These are phyloP conservation scores for Cyclanthera cordifolia DNA, from an alignment of 306 rosid genomes.

Conservation along the genomic window DNA sequence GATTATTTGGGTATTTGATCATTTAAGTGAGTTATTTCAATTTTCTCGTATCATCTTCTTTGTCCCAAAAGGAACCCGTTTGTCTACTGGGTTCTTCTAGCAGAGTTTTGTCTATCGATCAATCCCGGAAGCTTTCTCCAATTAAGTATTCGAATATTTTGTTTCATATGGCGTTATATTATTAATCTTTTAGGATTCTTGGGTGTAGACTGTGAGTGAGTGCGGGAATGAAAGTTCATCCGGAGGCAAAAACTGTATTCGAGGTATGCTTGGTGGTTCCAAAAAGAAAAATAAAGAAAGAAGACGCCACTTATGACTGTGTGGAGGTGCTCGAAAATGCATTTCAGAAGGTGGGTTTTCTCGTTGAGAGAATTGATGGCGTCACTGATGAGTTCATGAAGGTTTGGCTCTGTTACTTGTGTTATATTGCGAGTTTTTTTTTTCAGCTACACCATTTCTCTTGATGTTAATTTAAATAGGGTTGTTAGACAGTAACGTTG, in stretches of 20 bases:
- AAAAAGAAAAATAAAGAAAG: conserved; percentile 29
- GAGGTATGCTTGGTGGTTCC: conserved; percentile 86
- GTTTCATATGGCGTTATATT: not conserved
- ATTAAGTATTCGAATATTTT: not conserved
- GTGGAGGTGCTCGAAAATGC: conserved; percentile 40
- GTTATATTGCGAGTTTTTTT: not conserved
- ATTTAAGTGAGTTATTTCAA: not conserved
- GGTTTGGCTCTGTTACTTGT: conserved; percentile 37
- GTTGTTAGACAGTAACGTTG: not conserved
- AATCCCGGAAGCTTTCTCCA: conserved; percentile 1
- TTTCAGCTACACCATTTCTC: not conserved
- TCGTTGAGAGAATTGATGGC: conserved; percentile 68
- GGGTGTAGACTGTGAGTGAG: conserved; percentile 14
- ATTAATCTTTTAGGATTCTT: conserved; percentile 10
- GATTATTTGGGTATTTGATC: not conserved
- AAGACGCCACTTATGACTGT: conserved; percentile 35
- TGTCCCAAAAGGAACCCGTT: not conserved
- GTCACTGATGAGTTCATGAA: conserved; percentile 78
- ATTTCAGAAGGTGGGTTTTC: conserved; percentile 47
- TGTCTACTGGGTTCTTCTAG: not conserved
- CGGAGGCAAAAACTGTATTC: conserved; percentile 40
- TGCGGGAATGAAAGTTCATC: conserved; percentile 32
- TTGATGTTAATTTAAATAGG: not conserved
- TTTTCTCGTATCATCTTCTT: not conserved
- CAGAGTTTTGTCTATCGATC: conserved; percentile 10